Evolutionary conservation across 352 stramenopile species (phyloP).

Genomic region (Blastocystis sp.): DNA sequence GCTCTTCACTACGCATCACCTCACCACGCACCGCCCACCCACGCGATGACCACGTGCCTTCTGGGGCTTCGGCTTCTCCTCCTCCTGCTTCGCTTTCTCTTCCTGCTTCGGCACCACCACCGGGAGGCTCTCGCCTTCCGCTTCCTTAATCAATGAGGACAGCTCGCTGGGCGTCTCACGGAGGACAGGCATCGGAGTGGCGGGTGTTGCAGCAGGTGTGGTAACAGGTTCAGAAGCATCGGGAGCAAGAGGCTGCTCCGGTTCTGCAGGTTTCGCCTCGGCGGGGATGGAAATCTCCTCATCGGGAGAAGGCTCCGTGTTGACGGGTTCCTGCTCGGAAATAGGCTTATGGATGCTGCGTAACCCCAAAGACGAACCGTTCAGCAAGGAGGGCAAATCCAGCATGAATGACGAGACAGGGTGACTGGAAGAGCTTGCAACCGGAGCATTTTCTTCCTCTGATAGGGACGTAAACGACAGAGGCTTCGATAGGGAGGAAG

Average conservation of each 20-base stretch:
- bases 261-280: background rate
- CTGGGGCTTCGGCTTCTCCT: background rate
- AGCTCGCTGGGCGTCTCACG: background rate
- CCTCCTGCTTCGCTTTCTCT: background rate
- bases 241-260: background rate
- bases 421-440: background rate
- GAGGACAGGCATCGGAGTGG: background rate
- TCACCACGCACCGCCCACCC: background rate
- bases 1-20: constrained; percentile 23
- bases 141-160: background rate
- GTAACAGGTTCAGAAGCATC: background rate
- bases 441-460: background rate
- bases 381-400: background rate
- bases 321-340: background rate
- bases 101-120: background rate
- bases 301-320: background rate
- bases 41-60: too few relatives aligned
- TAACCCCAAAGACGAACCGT: background rate
- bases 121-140: background rate
- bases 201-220: background rate
- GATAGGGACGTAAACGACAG: background rate
- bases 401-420: background rate
- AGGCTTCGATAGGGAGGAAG: background rate
- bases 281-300: background rate
- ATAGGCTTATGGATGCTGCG: background rate